Evolutionary conservation across 352 stramenopile genomes (phyloP).

Genomic region (Phytophthora constricta): DNA sequence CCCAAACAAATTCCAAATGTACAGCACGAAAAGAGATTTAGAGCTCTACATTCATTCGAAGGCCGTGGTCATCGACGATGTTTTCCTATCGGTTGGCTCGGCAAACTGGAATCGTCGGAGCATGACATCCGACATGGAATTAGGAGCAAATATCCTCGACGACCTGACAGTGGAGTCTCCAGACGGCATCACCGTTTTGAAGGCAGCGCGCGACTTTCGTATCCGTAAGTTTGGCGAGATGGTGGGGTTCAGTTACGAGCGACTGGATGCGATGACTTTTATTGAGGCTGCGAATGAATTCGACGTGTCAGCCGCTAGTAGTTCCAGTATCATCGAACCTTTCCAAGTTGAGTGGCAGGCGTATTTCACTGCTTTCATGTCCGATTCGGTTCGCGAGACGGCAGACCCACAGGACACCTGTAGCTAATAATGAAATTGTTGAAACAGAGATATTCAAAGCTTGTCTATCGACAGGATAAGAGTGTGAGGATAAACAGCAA

Average conservation of each 20-base stretch:
- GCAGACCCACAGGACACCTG: constrained; percentile 30
- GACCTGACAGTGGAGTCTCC: constrained; percentile 32
- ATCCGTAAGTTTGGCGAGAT: constrained; percentile 71
- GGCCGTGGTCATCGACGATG: constrained; percentile 65
- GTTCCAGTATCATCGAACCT: too few species aligned
- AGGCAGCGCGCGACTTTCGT: constrained; percentile 54
- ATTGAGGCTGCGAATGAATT: constrained; percentile 42
- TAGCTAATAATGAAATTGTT: background rate
- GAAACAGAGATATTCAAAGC: background rate
- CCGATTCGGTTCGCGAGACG: constrained; percentile 21
- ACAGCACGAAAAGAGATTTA: constrained; percentile 43
- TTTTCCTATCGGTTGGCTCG: constrained; percentile 64
- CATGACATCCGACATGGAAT: constrained; percentile 64
- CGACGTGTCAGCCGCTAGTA: constrained; percentile 36
- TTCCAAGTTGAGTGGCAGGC: constrained; percentile 5
- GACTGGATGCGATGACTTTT: constrained; percentile 54
- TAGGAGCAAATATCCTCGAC: constrained; percentile 63
- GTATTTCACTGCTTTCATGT: constrained; percentile 15
- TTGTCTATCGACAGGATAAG: background rate
- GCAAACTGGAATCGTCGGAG: constrained; percentile 67
- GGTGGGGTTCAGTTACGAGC: constrained; percentile 40
- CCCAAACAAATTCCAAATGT: constrained; percentile 44
- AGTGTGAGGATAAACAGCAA: background rate
- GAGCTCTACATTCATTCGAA: constrained; percentile 66
- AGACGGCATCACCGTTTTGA: constrained; percentile 41